Base-by-base conservation (phyloP, 2,329 filamentous ascomycete genomes). In the Emergomyces pasteurianus region DNA sequence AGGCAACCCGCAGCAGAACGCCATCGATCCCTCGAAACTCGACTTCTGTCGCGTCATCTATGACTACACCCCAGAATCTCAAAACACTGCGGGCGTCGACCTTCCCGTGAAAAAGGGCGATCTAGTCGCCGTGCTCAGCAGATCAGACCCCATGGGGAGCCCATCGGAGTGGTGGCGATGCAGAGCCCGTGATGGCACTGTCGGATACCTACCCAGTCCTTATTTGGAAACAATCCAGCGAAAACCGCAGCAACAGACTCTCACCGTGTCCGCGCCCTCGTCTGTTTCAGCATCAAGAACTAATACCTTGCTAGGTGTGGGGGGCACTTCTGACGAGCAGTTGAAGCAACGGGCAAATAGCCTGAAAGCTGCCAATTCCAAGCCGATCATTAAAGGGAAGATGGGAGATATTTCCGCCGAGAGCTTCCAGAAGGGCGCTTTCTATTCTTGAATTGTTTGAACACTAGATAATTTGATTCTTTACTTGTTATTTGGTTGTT, bases 151-250 rank as follows among this genome's bases (percentile, higher is more conserved):
- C 0, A 84, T 92, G 70, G 94, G 94, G 50, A 91, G 94, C 68
- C 85, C 90, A 4, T 94, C 89, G 58, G 92, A 99, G 71, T 99
- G 94, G 94, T 99, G 94, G 94, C 86, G 88, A 66, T 99, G 95
- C 75, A 84, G 94, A 60, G 88, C 92, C 16, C 83, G 94, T 63
- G 91, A 97, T 71, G 92, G 91, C 53, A 83, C 90, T 31, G 86
- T 96, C 68, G 94, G 94, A 8, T 99, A 97, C 71, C 81, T 99
- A 6, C 94, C 95, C 1, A 86, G 87, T 1, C 92, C 91, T 1
- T 99, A 96, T 70, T 82, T 99, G 34, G 90, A 96, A 75, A 83
- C 81, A 0, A 86, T 94, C 56, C 82, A 86, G 69, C 77, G 84
- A 59, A 77, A 78, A 63, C 74, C 73, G 12, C 67, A 68, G 6